Evolutionary conservation across 352 stramenopile species (phyloP).

Genomic region (Globisporangium paddicum): DNA sequence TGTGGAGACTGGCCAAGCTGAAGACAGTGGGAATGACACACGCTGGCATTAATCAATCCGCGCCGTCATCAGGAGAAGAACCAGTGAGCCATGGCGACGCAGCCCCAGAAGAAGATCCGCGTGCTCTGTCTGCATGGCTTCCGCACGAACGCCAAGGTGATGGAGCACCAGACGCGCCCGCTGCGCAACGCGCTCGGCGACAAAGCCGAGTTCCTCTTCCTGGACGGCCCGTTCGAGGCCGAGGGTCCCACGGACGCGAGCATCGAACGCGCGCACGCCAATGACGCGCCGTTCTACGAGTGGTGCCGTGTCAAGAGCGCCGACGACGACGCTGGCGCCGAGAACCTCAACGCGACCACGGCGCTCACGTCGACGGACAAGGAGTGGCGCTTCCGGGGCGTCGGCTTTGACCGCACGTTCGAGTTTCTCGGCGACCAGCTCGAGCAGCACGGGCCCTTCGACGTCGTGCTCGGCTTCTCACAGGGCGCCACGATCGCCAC

Average conservation of each 20-base stretch:
- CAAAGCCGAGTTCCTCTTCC: slow-evolving; percentile 61
- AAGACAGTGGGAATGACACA: not conserved
- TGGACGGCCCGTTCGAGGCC: slow-evolving; percentile 54
- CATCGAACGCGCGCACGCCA: slow-evolving; percentile 47
- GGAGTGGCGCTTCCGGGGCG: slow-evolving; percentile 15
- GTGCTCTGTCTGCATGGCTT: slow-evolving; percentile 74
- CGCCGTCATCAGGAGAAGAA: not conserved
- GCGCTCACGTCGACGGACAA: slow-evolving; percentile 1
- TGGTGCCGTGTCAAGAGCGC: slow-evolving; percentile 38
- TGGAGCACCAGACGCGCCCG: slow-evolving; percentile 58
- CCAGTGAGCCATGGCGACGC: slow-evolving; percentile 8
- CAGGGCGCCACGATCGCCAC: slow-evolving; percentile 70
- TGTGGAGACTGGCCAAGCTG: not conserved
- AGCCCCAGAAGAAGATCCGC: slow-evolving; percentile 28
- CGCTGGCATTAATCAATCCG: not conserved
- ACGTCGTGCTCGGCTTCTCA: slow-evolving; percentile 75
- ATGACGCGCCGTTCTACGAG: slow-evolving; percentile 71
- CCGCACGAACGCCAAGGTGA: slow-evolving; percentile 68
- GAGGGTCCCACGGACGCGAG: slow-evolving; percentile 49
- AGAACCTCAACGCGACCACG: not conserved
- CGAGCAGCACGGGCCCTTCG: slow-evolving; percentile 53
- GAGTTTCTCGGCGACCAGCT: slow-evolving; percentile 61
- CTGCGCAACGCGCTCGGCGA: slow-evolving; percentile 54
- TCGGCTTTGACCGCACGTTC: slow-evolving; percentile 37
- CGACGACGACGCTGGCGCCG: slow-evolving; percentile 17